These are phyloP conservation scores for Phytophthora foliorum DNA, from an alignment of 352 stramenopile species.

Conservation along the genomic window DNA sequence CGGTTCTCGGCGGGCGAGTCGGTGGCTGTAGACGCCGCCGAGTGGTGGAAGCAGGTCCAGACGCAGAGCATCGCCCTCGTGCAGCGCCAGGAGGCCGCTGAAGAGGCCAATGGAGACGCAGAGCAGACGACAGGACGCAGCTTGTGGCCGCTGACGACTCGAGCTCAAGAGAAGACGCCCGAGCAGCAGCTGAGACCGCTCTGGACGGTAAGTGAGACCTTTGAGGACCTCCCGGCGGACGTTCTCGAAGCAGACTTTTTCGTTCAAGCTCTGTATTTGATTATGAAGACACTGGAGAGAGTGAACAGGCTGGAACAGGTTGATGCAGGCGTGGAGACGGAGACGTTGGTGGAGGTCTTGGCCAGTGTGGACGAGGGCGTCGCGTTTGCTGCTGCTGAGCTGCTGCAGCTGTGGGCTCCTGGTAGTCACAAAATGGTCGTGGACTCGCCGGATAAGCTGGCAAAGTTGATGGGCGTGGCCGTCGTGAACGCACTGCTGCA, in stretches of 20 bases:
- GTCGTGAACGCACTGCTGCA: slow-evolving; percentile 55
- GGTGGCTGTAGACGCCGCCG: slow-evolving; percentile 43
- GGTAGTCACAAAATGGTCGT: slow-evolving; percentile 24
- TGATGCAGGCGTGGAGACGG: neutral
- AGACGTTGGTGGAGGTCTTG: slow-evolving; percentile 11
- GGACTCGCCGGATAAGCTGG: slow-evolving; percentile 16
- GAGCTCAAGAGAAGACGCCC: slow-evolving; percentile 4
- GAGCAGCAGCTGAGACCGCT: slow-evolving; percentile 1
- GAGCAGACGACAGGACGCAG: neutral
- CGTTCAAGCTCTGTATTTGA: slow-evolving; percentile 32
- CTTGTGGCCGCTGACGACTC: slow-evolving; percentile 24
- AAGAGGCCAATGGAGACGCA: slow-evolving; percentile 5
- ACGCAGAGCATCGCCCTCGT: slow-evolving; percentile 32
- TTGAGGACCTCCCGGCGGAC: slow-evolving; percentile 25
- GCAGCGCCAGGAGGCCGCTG: slow-evolving; percentile 9
- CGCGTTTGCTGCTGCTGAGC: slow-evolving; percentile 34
- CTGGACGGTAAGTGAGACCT: slow-evolving; percentile 14
- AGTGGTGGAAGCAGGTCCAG: slow-evolving; percentile 62
- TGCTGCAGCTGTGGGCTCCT: slow-evolving; percentile 44
- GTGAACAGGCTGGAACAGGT: slow-evolving; percentile 19
- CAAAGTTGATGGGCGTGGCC: slow-evolving; percentile 31
- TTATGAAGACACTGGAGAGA: slow-evolving; percentile 32
- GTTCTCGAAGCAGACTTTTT: slow-evolving; percentile 17
- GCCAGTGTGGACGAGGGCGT: slow-evolving; percentile 40
- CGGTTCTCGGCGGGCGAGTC: slow-evolving; percentile 38